These are phyloP conservation scores for Sporothrix schenckii DNA, from an alignment of 2,329 filamentous ascomycete genomes.

Conservation along the genomic window DNA sequence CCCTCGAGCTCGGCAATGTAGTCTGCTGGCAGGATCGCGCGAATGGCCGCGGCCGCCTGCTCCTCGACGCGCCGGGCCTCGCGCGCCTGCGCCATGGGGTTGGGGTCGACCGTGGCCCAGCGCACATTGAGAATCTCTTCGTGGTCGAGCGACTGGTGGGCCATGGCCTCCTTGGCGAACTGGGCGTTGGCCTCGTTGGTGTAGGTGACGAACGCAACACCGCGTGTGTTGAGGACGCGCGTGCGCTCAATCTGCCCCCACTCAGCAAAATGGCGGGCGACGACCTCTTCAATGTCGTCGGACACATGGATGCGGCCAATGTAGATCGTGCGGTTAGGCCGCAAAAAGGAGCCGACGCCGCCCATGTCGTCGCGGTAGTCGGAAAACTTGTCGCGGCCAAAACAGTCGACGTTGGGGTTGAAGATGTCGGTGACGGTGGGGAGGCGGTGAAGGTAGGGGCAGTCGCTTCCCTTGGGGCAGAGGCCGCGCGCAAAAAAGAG, in stretches of 20 bases:
- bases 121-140: conserved; percentile 91
- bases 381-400: conserved; percentile 87
- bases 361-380: conserved; percentile 98
- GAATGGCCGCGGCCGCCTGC: conserved; percentile 91
- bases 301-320: conserved; percentile 92
- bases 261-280: conserved; percentile 92
- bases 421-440: conserved; percentile 87
- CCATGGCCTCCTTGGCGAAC: conserved; percentile 95
- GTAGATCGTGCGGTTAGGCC: conserved; percentile 92
- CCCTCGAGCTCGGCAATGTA: conserved; percentile 95
- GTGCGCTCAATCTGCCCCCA: conserved; percentile 92
- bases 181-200: conserved; percentile 85
- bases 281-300: conserved; percentile 95
- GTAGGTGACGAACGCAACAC: conserved; percentile 95
- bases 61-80: conserved; percentile 90
- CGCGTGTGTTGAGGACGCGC: conserved; percentile 82
- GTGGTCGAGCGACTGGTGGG: conserved; percentile 88
- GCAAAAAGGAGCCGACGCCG: conserved; percentile 89
- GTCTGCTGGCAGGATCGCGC: conserved; percentile 81
- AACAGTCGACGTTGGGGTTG: conserved; percentile 93
- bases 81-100: conserved; percentile 89
- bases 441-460: conserved; percentile 88
- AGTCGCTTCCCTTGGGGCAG: conserved; percentile 86
- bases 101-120: conserved; percentile 96
- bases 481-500: conserved; percentile 73